Evolutionary conservation across 306 rosid species (phyloP), one percentile per base, ranked within the genome.

Genomic region (Ormosia semicastrata): DNA sequence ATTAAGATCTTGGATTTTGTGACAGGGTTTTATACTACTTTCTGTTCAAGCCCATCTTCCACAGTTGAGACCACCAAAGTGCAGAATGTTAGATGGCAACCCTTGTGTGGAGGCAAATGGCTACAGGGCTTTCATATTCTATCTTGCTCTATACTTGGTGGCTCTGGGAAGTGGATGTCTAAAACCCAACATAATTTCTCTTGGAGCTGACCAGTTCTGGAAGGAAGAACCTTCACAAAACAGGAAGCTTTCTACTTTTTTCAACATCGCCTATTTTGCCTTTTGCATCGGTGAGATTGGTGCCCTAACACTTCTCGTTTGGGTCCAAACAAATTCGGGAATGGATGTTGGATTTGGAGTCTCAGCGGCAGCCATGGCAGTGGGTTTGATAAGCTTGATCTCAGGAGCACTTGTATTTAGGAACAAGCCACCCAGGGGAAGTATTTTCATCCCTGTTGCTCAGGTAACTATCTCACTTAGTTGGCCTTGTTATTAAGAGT

Each of bases 81-180:
- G 94, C 84, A 60, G 73, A 47, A 71, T 82, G 87, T n/a, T 59
- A 3, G 73, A 41, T 3, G 18, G 39, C 10, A 68, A 75, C 36
- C 18, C 39, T 4, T 91, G 94, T 58, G 34, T 8, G 34, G 90
- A 84, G 65, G 89, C 89, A 53, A 80, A 80, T 34, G 91, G 91
- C 2, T 87, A 79, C 71, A 64, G 79, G 73, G 87, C 91, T 10
- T 58, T 81, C 66, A 84, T 89, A 75, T 82, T 91, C 75, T 91
- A 76, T 41, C n/a, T 73, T 7, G 90, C 92, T 24, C 80, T 91
- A 0, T 89, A 91, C 77, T 80, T 91, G 85, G 90, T 91, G 60
- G 94, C 94, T 40, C 49, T 89, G 10, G 94, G 94, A 74, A 91
- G 92, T 84, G 94, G 92, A 2, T 85, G 92, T 53, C 77, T 91